Percentiles rank a stretch among this genome's conserved stretches.
These are phyloP conservation scores for Mycena indigotica DNA, from an alignment of 768 basidiomycete genomes.

Conservation along the genomic window DNA sequence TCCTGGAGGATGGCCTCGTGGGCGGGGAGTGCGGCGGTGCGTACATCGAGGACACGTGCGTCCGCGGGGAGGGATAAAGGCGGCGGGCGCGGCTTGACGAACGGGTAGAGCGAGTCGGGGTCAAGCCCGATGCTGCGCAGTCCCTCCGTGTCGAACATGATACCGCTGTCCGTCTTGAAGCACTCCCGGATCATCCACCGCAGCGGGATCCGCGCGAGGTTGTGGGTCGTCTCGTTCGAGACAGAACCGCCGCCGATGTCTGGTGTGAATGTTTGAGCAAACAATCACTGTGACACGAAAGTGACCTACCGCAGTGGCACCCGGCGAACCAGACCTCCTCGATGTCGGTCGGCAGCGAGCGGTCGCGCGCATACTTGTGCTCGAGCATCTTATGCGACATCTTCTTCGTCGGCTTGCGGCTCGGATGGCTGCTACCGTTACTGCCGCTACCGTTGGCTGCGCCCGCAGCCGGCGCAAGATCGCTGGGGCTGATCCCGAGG, in stretches of 20 bases:
- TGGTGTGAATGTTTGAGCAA: constrained; percentile 23
- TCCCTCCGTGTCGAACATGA: constrained; percentile 41
- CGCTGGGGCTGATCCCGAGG: constrained; percentile 25
- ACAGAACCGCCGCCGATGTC: constrained; percentile 39
- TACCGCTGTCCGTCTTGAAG: constrained; percentile 43
- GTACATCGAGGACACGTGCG: constrained; percentile 29
- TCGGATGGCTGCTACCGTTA: background rate
- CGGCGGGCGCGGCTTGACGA: constrained; percentile 43
- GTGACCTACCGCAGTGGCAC: constrained; percentile 37
- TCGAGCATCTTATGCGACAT: constrained; percentile 23
- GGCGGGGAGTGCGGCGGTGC: constrained; percentile 1
- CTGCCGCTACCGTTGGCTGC: background rate
- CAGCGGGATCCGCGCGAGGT: constrained; percentile 55
- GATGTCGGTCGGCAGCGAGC: constrained; percentile 36
- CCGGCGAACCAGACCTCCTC: constrained; percentile 39
- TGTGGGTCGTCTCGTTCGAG: constrained; percentile 30
- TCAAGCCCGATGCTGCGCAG: constrained; percentile 41
- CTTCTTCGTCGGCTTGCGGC: constrained; percentile 6
- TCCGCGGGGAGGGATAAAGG: constrained; percentile 32
- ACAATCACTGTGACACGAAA: background rate
- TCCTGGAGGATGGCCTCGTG: constrained; percentile 13
- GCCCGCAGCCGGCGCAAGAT: background rate
- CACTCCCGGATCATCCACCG: constrained; percentile 61
- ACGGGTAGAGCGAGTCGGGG: constrained; percentile 36
- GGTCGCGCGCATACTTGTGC: constrained; percentile 27